Evolutionary conservation across 345 rosid genomes (phyloP).

Genomic region (Lepidium aucheri): DNA sequence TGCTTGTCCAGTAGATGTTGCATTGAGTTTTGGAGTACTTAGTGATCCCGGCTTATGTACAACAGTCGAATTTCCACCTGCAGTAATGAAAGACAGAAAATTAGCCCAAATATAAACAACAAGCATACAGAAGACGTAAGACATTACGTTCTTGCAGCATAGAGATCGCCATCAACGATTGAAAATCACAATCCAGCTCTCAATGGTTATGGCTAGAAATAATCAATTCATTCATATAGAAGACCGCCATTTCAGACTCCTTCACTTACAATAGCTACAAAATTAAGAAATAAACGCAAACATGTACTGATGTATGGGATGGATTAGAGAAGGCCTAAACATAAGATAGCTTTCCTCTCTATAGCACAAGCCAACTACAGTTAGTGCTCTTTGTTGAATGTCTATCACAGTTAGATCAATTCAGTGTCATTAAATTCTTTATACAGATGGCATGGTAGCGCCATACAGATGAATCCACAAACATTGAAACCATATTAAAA

Average conservation of each 20-base stretch:
- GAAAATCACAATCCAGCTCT: slow-evolving; percentile 8
- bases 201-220: neutral
- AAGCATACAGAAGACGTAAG: neutral
- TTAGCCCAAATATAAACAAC: slow-evolving; percentile 11
- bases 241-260: neutral
- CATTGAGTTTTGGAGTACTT: slow-evolving; percentile 45
- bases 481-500: neutral
- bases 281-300: neutral
- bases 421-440: neutral
- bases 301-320: neutral
- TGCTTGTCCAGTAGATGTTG: slow-evolving; percentile 40
- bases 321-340: neutral
- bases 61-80: slow-evolving; percentile 59
- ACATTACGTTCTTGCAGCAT: neutral
- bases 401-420: neutral
- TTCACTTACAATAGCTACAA: neutral
- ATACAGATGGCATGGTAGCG: neutral
- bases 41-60: slow-evolving; percentile 35
- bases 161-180: neutral
- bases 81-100: slow-evolving; percentile 39
- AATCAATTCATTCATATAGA: neutral
- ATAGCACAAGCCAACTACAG: neutral
- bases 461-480: neutral
- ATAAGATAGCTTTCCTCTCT: neutral
- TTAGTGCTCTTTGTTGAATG: neutral